Evolutionary conservation across 2,329 filamentous ascomycete species (phyloP).

Genomic region (Drechslera avenae): DNA sequence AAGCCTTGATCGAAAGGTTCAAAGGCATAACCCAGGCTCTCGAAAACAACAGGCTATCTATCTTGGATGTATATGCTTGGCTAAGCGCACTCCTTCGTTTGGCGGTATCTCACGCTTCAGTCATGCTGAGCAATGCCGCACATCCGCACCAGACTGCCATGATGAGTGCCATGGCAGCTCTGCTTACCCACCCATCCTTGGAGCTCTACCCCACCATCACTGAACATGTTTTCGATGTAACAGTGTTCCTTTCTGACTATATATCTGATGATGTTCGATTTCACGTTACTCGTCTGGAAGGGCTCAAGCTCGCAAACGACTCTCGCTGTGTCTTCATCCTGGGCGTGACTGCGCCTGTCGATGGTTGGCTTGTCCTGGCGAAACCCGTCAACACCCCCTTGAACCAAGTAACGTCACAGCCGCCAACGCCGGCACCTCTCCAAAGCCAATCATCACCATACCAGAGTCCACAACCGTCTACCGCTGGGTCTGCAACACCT

Average conservation of each 20-base stretch:
- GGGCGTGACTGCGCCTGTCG: conserved; percentile 39
- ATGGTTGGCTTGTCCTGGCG: conserved; percentile 52
- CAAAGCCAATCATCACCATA: conserved; percentile 25
- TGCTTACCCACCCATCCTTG: conserved; percentile 49
- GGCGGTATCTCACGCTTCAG: conserved; percentile 44
- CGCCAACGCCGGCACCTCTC: conserved; percentile 18
- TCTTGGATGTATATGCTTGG: conserved; percentile 21
- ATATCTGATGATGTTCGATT: conserved; percentile 48
- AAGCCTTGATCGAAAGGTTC: conserved; percentile 39
- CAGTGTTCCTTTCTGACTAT: conserved; percentile 49
- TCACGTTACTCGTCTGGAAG: conserved; percentile 39
- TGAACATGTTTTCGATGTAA: conserved; percentile 53
- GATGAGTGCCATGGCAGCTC: conserved; percentile 42
- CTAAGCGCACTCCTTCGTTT: conserved; percentile 49
- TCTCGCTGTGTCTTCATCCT: conserved; percentile 50
- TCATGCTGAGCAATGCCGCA: conserved; percentile 27
- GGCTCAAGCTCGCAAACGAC: conserved; percentile 33
- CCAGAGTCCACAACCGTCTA: conserved; percentile 28
- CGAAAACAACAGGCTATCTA: conserved; percentile 13
- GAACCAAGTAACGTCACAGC: conserved; percentile 26
- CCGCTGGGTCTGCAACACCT: conserved; percentile 18
- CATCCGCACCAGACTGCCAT: conserved; percentile 41
- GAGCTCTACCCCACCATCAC: conserved; percentile 41
- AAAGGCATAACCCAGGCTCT: conserved; percentile 38
- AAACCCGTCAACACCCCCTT: conserved; percentile 32